Evolutionary conservation across 108 stramenopile genomes (phyloP).

Genomic region (Nannochloropsis granulata): DNA sequence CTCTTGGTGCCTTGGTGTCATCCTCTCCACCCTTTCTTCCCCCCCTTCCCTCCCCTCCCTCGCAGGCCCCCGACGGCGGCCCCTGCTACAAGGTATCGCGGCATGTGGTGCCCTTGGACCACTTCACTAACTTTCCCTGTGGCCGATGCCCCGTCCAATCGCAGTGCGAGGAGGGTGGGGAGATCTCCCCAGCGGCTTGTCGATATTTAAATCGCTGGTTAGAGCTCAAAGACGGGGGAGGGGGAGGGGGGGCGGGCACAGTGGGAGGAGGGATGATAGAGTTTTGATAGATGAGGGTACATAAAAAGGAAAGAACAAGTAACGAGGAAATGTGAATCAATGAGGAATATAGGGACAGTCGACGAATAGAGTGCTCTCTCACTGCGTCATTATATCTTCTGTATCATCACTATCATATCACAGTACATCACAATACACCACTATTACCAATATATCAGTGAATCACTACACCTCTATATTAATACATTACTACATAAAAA

Average conservation of each 20-base stretch:
- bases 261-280: not conserved
- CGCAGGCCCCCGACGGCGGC: not conserved
- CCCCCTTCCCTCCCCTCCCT: not conserved
- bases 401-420: too few relatives aligned
- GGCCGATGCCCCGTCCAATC: conserved; percentile 21
- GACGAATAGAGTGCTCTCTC: too few relatives aligned
- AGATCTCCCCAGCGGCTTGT: conserved; percentile 35
- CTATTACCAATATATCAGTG: too few relatives aligned
- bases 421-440: too few relatives aligned
- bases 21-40: not conserved
- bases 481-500: too few relatives aligned
- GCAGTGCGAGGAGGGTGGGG: conserved; percentile 36
- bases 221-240: conserved; percentile 1
- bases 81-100: conserved; percentile 25
- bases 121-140: conserved; percentile 15
- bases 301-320: too few relatives aligned
- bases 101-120: conserved; percentile 9
- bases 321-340: too few relatives aligned
- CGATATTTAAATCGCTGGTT: conserved; percentile 34
- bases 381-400: too few relatives aligned
- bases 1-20: not conserved
- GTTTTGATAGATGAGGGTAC: too few relatives aligned
- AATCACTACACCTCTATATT: too few relatives aligned
- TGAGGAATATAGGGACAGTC: too few relatives aligned
- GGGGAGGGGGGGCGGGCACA: not conserved